A percentile compares a stretch with the other conserved stretches of the same genome.
Evolutionary conservation across 2,329 filamentous ascomycete species (phyloP).

Genomic region (Botrytis galanthina): DNA sequence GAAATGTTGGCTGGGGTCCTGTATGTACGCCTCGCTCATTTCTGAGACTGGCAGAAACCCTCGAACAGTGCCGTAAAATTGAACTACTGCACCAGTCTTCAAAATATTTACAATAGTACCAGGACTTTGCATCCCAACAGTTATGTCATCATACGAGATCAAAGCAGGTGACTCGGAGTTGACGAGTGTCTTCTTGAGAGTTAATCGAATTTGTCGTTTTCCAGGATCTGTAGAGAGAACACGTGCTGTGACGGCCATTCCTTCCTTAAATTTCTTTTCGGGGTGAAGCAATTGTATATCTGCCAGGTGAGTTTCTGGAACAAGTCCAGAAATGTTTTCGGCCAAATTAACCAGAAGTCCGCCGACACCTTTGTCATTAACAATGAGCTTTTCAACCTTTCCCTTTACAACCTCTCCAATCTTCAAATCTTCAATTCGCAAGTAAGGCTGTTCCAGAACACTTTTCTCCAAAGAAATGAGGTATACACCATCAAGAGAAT

Average conservation of each 20-base stretch:
- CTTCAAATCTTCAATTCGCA: slow-evolving; percentile 86
- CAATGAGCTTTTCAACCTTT: slow-evolving; percentile 78
- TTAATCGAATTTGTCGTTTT: slow-evolving; percentile 79
- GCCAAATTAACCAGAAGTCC: slow-evolving; percentile 81
- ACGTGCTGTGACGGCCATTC: slow-evolving; percentile 77
- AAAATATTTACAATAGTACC: slow-evolving; percentile 85
- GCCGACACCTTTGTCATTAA: slow-evolving; percentile 73
- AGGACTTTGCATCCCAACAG: slow-evolving; percentile 72
- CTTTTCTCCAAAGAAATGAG: slow-evolving; percentile 80
- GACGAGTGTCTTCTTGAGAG: slow-evolving; percentile 89
- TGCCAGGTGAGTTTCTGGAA: slow-evolving; percentile 83
- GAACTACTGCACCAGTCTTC: slow-evolving; percentile 77
- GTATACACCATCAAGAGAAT: slow-evolving; percentile 80
- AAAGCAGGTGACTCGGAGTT: slow-evolving; percentile 83
- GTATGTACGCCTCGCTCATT: slow-evolving; percentile 97
- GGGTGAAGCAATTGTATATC: slow-evolving; percentile 87
- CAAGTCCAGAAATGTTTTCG: slow-evolving; percentile 84
- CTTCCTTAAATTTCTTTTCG: slow-evolving; percentile 93
- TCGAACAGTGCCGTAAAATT: slow-evolving; percentile 82
- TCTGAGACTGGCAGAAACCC: slow-evolving; percentile 91
- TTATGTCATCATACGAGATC: slow-evolving; percentile 71
- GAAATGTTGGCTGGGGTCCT: slow-evolving; percentile 87
- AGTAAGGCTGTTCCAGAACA: slow-evolving; percentile 81
- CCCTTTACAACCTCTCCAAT: slow-evolving; percentile 79
- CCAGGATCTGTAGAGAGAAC: slow-evolving; percentile 76